Evolutionary conservation across 768 basidiomycete genomes (phyloP).

Genomic region (Lactarius pseudohatsudake): DNA sequence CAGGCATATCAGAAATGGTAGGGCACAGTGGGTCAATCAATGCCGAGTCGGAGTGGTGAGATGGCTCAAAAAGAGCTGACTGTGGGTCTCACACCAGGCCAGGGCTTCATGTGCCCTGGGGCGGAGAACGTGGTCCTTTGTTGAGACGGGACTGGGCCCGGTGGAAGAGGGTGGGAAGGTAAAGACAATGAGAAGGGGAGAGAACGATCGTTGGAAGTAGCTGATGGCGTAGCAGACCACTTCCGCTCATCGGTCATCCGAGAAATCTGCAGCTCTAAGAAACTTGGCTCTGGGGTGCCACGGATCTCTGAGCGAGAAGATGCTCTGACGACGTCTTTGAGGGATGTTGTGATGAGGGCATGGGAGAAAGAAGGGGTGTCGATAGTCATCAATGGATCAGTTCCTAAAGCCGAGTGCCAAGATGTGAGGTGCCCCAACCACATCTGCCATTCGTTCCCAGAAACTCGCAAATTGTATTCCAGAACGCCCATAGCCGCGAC

Average conservation of each 20-base stretch:
- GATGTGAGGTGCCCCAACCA: slow-evolving; percentile 28
- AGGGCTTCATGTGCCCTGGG: slow-evolving; percentile 20
- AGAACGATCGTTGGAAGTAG: slow-evolving; percentile 2
- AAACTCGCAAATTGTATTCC: slow-evolving; percentile 25
- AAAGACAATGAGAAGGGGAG: slow-evolving; percentile 2
- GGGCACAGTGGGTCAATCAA: slow-evolving; percentile 15
- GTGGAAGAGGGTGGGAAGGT: slow-evolving; percentile 12
- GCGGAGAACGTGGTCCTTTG: slow-evolving; percentile 11
- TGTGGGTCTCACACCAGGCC: slow-evolving; percentile 17
- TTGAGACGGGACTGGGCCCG: slow-evolving; percentile 12
- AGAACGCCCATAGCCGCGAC: slow-evolving; percentile 25
- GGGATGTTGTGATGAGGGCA: slow-evolving; percentile 22
- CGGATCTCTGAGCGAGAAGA: slow-evolving; percentile 14
- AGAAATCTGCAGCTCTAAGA: slow-evolving; percentile 23
- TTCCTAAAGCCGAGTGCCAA: slow-evolving; percentile 25
- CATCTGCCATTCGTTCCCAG: slow-evolving; percentile 27
- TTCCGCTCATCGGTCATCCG: slow-evolving; percentile 6
- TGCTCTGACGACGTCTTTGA: slow-evolving; percentile 24
- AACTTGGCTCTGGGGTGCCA: slow-evolving; percentile 23
- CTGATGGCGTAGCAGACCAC: neutral
- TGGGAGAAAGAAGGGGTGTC: slow-evolving; percentile 19
- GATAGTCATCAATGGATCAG: slow-evolving; percentile 19
- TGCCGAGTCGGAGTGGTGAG: neutral
- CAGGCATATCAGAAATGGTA: slow-evolving; percentile 7
- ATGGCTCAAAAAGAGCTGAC: slow-evolving; percentile 20